Evolutionary conservation across 202 grass and related monocot genomes (phyloP), one percentile per base, ranked within the genome.

Genomic region (Saccharum hybrid): DNA sequence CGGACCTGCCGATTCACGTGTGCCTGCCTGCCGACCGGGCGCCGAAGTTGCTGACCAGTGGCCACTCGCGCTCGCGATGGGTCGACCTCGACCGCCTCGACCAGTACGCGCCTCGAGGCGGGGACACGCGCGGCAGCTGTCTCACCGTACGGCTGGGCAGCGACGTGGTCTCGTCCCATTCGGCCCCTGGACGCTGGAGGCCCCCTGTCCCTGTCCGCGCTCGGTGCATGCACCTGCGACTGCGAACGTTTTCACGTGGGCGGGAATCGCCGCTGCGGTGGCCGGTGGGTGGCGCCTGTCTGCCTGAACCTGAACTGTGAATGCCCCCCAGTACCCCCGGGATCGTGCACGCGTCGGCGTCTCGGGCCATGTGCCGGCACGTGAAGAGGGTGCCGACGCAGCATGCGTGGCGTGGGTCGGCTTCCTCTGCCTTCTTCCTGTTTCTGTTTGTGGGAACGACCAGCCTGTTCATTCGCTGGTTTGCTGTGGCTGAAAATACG

Each of bases 21-120:
- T 77, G 82, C 2, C 46, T 45, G 82, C 18, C 14, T 4, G 3
- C 9, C 43, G 12, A 2, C 2, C 45, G 48, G 18, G 82, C 82
- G 82, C 74, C 74, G 52, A 78, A 71, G 64, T 26, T 77, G 73
- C 73, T 77, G 64, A 76, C 72, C 37, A 54, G 51, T 51, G 48
- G 14, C 48, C 13, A 5, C 48, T 51, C 15, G 48, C 0, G 16
- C 1, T 19, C 51, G 49, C 60, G 60, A 12, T 26, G 57, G 57
- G n/a, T 63, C 56, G 59, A 10, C 54, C 54, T 59, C 54, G 52
- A 8, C 33, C 33, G 33, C 33, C 33, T 33, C 33, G 33, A 33
- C 52, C 10, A 21, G 62, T 15, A 36, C 4, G 9, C 5, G 11
- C 0, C 52, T 3, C 54, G 38, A 68, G 45, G 8, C 19, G 11